Evolutionary conservation across 1,284 basidiomycete species (phyloP).

Genomic region (Chiua sp.): DNA sequence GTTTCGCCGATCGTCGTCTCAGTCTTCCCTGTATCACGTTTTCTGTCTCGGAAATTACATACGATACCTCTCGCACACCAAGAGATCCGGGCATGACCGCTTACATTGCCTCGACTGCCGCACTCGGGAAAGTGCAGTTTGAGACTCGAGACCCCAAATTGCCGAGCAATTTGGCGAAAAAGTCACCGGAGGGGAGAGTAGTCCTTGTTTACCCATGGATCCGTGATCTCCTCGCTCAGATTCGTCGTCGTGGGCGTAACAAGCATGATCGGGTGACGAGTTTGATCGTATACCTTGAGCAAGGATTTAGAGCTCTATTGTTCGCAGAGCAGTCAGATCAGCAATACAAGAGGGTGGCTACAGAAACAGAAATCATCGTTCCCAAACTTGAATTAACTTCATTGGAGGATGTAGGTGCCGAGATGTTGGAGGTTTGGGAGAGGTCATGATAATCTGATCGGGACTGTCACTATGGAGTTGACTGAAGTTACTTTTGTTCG

Average conservation of each 20-base stretch:
- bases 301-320: constrained; percentile 13
- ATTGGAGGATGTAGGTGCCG: not conserved
- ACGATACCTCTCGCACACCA: not conserved
- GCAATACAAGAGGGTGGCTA: constrained; percentile 10
- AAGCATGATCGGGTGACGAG: not conserved
- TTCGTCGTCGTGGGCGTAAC: not conserved
- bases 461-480: no score
- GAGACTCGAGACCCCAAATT: not conserved
- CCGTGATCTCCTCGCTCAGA: constrained; percentile 6
- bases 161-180: not conserved
- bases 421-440: constrained; percentile 6
- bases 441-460: not conserved
- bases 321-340: constrained; percentile 5
- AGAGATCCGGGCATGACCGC: no score
- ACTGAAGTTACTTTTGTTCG: no score
- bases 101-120: constrained; percentile 2
- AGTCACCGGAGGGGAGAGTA: not conserved
- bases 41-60: not conserved
- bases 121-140: constrained; percentile 11
- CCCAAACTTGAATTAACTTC: not conserved
- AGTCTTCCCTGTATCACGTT: constrained; percentile 18
- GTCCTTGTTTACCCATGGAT: constrained; percentile 19
- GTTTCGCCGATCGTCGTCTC: constrained; percentile 11
- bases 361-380: constrained; percentile 6
- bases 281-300: constrained; percentile 16